These are phyloP conservation scores for Gloeophyllum trabeum DNA, from an alignment of 768 basidiomycete species.

Conservation along the genomic window DNA sequence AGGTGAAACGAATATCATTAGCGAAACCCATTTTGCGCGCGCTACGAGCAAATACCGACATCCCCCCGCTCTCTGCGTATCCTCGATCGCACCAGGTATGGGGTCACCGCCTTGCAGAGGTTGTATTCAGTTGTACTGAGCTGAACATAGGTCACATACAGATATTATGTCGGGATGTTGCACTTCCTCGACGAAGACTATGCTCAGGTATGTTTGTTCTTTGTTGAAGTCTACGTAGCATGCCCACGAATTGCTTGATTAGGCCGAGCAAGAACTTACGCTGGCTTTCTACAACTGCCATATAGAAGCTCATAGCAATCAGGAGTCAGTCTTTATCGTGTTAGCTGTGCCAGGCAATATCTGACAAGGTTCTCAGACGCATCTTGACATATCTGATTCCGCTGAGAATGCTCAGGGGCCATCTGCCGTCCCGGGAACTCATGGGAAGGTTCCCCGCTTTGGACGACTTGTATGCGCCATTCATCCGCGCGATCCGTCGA, in stretches of 20 bases:
- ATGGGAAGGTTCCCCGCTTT: conserved; percentile 66
- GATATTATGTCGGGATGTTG: conserved; percentile 92
- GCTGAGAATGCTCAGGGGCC: conserved; percentile 77
- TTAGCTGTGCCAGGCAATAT: background rate
- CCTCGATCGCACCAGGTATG: conserved; percentile 73
- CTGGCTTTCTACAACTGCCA: conserved; percentile 84
- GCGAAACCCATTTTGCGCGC: conserved; percentile 89
- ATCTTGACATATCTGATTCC: conserved; percentile 89
- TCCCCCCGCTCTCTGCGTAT: conserved; percentile 66
- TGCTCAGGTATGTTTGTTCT: conserved; percentile 41
- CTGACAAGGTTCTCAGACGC: conserved; percentile 39
- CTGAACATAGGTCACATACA: conserved; percentile 68
- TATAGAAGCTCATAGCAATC: conserved; percentile 55
- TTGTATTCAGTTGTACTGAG: conserved; percentile 5
- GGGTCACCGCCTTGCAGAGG: background rate
- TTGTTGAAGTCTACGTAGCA: background rate
- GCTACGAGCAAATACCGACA: conserved; percentile 73
- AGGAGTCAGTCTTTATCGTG: conserved; percentile 52
- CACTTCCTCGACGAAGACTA: conserved; percentile 92
- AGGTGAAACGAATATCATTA: conserved; percentile 88
- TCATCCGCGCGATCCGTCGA: conserved; percentile 63
- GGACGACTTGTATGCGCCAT: conserved; percentile 64
- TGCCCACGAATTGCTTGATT: conserved; percentile 2
- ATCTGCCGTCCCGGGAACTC: conserved; percentile 67
- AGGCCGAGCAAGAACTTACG: conserved; percentile 82